These are phyloP conservation scores for Lactifluus subvellereus DNA, from an alignment of 768 basidiomycete genomes.

Conservation along the genomic window DNA sequence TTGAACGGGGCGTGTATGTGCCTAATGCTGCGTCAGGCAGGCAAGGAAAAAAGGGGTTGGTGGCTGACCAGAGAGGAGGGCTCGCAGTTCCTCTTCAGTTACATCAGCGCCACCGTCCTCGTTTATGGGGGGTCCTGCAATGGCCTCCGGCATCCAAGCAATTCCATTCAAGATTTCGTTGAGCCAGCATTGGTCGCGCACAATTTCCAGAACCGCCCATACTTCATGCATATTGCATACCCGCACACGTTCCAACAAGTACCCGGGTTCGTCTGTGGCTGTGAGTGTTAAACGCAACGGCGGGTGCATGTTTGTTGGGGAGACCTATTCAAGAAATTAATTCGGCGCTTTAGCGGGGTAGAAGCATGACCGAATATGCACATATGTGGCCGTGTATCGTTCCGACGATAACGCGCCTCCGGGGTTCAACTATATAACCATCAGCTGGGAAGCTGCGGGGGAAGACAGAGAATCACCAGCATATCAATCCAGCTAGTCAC, in stretches of 20 bases:
- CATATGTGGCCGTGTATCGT: slow-evolving; percentile 63
- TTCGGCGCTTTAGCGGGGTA: not conserved
- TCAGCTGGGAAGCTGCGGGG: not conserved
- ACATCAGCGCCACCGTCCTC: slow-evolving; percentile 32
- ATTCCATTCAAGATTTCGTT: slow-evolving; percentile 62
- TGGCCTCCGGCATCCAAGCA: slow-evolving; percentile 56
- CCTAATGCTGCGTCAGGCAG: slow-evolving; percentile 34
- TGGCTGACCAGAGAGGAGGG: slow-evolving; percentile 54
- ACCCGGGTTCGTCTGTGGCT: slow-evolving; percentile 71
- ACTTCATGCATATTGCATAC: slow-evolving; percentile 69
- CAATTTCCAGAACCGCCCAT: slow-evolving; percentile 74
- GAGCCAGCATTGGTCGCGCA: slow-evolving; percentile 79
- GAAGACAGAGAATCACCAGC: slow-evolving; percentile 35
- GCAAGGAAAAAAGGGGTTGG: slow-evolving; percentile 3
- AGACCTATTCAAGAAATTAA: slow-evolving; percentile 40
- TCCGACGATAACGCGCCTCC: slow-evolving; percentile 44
- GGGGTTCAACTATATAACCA: slow-evolving; percentile 46
- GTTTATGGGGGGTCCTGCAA: slow-evolving; percentile 27
- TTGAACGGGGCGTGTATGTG: slow-evolving; percentile 47
- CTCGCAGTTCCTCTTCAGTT: slow-evolving; percentile 53
- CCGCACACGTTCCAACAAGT: slow-evolving; percentile 61
- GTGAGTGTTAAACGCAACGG: slow-evolving; percentile 61
- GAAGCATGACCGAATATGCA: slow-evolving; percentile 35
- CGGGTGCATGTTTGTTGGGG: slow-evolving; percentile 62
- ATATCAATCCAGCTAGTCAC: slow-evolving; percentile 59